Base-by-base conservation (phyloP, 148 eudicot species). In the Persicaria tinctoria region DNA sequence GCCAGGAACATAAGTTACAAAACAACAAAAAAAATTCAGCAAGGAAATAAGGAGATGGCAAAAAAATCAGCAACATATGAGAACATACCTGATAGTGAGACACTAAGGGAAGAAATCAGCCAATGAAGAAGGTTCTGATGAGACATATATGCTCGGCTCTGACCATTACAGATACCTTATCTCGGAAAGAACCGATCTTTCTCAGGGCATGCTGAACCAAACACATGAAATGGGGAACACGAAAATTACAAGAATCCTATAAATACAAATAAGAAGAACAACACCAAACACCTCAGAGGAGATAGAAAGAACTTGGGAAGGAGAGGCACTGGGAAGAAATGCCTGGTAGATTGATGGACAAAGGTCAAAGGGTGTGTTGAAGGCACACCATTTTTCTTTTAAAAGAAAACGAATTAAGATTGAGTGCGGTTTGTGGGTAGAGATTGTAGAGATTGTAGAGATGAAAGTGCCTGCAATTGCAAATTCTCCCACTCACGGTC, bases 131-230 rank as follows among this genome's bases (percentile, higher is more conserved):
- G 27, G 27, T 23, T 23, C 27, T 23, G 27, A 75, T 72, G 90
- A 75, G 71, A 83, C 77, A 73, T 83, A 83, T 76, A 73, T 83
- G 87, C 77, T 86, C 90, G 20, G 91, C 88, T 80, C 82, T 87
- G 68, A 87, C 86, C 55, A 87, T 54, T 76, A 86, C 74, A 78
- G 83, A 82, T 5, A 76, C 27, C 7, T 63, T 41, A 47, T 47
- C 54, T 38, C 51, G 38, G 18, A 8, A 48, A 3, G 55, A 71
- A 18, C 54, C 55, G 18, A 17, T 17, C 74, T 50, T 71, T 48
- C 74, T 47, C 54, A 47, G 38, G 6, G 54, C 74, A 46, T 20
- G 44, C 74, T 71, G 54, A 50, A 3, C 13, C 73, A 49, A 71
- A 17, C 17, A 50, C 55, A 50, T 47, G 49, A 18, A 71, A 71